A percentile compares a stretch with the other conserved stretches of the same genome.
These are phyloP conservation scores for Rubia tinctorum DNA, from an alignment of 305 asterid genomes.

Conservation along the genomic window DNA sequence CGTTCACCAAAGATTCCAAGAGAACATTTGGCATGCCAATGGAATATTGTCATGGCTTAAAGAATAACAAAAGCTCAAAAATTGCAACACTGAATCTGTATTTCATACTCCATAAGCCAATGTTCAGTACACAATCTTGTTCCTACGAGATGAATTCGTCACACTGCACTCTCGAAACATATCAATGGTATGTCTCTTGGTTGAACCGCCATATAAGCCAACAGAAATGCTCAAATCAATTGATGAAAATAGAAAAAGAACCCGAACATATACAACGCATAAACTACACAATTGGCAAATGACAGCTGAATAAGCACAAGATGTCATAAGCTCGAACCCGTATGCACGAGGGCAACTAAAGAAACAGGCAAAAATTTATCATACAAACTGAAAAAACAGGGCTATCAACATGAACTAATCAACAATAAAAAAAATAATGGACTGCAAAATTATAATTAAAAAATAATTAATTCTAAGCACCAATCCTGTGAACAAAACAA, in stretches of 20 bases:
- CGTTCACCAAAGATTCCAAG: conserved; percentile 44
- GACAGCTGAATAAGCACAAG: background rate
- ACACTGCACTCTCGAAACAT: background rate
- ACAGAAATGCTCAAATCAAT: too few relatives aligned
- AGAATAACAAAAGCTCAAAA: background rate
- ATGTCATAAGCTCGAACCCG: background rate
- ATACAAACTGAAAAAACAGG: background rate
- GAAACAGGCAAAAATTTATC: background rate
- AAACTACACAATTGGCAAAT: conserved; percentile 16
- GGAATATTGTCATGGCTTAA: background rate
- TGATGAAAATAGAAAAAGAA: too few relatives aligned
- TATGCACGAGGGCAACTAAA: background rate
- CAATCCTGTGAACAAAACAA: background rate
- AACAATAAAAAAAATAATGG: background rate
- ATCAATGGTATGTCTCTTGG: too few relatives aligned
- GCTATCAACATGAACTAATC: background rate
- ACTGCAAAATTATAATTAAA: background rate
- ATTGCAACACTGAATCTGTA: background rate
- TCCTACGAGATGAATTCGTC: background rate
- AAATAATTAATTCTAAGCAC: background rate
- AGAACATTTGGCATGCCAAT: conserved; percentile 55
- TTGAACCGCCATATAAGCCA: too few relatives aligned
- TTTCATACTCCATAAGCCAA: background rate
- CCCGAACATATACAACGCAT: too few relatives aligned
- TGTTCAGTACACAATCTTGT: background rate